Conservation (phyloP, 176 grass and related monocot genomes). For the Miscanthus lutarioriparius region DNA sequence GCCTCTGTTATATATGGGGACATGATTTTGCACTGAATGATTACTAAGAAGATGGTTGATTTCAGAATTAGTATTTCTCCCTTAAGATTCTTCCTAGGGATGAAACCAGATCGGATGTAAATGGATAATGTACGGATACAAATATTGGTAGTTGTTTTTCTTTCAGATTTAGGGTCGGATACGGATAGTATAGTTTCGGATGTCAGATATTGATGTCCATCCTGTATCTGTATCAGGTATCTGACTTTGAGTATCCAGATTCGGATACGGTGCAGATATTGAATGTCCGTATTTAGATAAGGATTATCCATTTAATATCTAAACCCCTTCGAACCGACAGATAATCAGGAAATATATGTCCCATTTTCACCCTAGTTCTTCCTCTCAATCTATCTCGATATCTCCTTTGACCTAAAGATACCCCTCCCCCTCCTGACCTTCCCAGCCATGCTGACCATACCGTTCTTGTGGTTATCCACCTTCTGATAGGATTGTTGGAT, state of each 20-base stretch:
- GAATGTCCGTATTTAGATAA: neutral
- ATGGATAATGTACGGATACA: neutral
- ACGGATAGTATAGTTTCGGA: too few species aligned
- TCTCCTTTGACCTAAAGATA: neutral
- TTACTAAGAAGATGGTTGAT: neutral
- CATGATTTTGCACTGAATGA: neutral
- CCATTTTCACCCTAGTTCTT: neutral
- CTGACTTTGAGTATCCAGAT: neutral
- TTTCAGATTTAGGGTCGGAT: neutral
- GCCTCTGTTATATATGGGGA: neutral
- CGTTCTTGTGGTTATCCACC: neutral
- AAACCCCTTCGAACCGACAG: neutral
- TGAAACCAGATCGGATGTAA: neutral
- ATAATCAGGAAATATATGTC: neutral
- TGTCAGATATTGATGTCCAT: neutral
- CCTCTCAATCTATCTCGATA: neutral
- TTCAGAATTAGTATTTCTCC: neutral
- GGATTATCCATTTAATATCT: neutral
- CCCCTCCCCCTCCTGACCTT: neutral
- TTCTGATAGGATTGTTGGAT: conserved; percentile 1
- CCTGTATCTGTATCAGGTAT: neutral
- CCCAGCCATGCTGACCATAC: neutral
- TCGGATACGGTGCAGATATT: neutral
- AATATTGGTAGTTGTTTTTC: neutral
- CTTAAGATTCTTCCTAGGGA: neutral